A percentile compares a stretch with the other conserved stretches of the same genome.
Conservation (phyloP, 345 rosid species). For the Populus nigra region DNA sequence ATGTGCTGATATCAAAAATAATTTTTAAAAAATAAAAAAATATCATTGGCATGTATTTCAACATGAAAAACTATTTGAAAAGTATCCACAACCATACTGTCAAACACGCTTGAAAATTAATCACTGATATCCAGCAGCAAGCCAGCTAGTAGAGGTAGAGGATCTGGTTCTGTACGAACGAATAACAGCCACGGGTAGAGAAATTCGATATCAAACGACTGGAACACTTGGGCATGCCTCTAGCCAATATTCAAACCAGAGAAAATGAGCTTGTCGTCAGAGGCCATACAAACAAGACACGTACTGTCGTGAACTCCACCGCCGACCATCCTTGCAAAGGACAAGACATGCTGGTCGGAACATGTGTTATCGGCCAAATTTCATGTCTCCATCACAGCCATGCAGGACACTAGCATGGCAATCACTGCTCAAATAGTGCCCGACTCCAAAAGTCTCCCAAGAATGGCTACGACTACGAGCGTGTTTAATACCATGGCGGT, state of each 20-base stretch:
- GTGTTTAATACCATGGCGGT: no score
- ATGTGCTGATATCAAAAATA: no score
- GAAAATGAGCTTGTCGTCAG: not conserved
- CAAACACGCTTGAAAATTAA: no score
- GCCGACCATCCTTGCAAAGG: not conserved
- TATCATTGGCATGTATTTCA: no score
- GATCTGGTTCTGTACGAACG: not conserved
- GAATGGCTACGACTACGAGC: no score
- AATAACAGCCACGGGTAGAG: not conserved
- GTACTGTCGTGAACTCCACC: not conserved
- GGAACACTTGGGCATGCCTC: not conserved
- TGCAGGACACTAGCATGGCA: not conserved
- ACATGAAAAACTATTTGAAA: no score
- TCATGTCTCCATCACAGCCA: not conserved
- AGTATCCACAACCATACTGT: no score
- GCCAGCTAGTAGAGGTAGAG: no score
- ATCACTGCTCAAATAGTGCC: not conserved
- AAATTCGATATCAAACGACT: not conserved
- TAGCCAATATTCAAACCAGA: not conserved
- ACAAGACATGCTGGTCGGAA: not conserved
- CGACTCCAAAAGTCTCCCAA: not conserved
- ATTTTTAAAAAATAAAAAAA: no score
- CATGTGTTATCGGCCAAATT: not conserved
- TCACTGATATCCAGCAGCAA: no score
- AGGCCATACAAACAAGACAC: not conserved